Conservation (phyloP, 108 stramenopile species). For the Cyclotella baltica region DNA sequence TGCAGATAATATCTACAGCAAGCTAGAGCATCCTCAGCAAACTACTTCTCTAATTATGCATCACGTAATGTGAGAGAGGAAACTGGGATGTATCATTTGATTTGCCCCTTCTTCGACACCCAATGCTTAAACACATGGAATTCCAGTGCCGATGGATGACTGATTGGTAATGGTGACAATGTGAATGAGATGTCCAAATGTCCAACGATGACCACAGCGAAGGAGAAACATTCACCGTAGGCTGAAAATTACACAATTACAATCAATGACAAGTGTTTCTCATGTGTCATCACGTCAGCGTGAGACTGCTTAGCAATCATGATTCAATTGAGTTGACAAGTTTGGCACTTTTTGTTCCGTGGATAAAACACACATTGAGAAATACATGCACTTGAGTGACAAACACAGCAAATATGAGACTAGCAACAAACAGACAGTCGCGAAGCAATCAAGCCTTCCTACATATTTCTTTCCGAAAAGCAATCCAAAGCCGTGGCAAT, state of each 20-base stretch:
- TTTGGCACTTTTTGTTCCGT: conserved; percentile 55
- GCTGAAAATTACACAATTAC: conserved; percentile 33
- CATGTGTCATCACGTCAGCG: conserved; percentile 42
- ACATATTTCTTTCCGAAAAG: conserved; percentile 44
- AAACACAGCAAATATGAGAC: conserved; percentile 8
- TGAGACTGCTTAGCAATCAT: conserved; percentile 37
- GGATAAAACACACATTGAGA: conserved; percentile 24
- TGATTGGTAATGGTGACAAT: too few species aligned
- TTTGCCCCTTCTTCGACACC: too few species aligned
- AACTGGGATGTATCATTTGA: too few species aligned
- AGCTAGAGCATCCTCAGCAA: too few species aligned
- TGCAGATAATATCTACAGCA: too few species aligned
- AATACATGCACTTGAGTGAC: not conserved
- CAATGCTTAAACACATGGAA: too few species aligned
- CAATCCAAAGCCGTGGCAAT: conserved; percentile 39
- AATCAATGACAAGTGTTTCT: conserved; percentile 56
- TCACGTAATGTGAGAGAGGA: too few species aligned
- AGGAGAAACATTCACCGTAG: conserved; percentile 48
- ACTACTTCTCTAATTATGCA: too few species aligned
- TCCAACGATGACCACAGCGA: not conserved
- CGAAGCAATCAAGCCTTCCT: conserved; percentile 23
- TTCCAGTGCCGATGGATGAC: too few species aligned
- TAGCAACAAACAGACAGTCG: conserved; percentile 47
- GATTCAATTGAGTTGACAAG: not conserved
- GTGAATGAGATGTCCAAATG: too few species aligned